These are phyloP conservation scores for Fomes fomentarius DNA, from an alignment of 1,284 basidiomycete species.

Conservation along the genomic window DNA sequence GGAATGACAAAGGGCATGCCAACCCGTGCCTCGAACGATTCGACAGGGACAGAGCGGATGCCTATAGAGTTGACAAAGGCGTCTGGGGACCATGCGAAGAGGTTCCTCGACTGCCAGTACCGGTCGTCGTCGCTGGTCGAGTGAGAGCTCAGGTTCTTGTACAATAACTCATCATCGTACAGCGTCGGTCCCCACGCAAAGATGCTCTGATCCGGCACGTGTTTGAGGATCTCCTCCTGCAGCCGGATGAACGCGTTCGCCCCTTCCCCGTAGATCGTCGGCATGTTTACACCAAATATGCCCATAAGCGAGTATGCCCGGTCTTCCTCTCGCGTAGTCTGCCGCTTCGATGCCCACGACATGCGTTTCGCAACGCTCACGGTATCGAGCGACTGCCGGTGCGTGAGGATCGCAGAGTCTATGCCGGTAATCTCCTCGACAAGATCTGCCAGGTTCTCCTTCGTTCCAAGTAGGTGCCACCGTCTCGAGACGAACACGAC, in stretches of 20 bases:
- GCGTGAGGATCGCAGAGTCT: constrained; percentile 9
- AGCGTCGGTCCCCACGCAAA: constrained; percentile 22
- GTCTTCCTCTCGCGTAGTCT: constrained; percentile 22
- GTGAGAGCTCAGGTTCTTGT: constrained; percentile 5
- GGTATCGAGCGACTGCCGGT: constrained; percentile 5
- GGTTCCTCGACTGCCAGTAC: constrained; percentile 22
- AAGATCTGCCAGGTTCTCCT: constrained; percentile 15
- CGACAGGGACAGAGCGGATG: constrained; percentile 10
- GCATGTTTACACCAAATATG: constrained; percentile 23
- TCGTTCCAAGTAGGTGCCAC: constrained; percentile 19
- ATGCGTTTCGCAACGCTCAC: constrained; percentile 23
- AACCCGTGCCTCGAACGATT: constrained; percentile 9
- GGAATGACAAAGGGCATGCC: constrained; percentile 11
- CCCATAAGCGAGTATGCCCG: constrained; percentile 24
- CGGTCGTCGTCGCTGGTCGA: constrained; percentile 18
- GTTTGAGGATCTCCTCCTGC: constrained; percentile 24
- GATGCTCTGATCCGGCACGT: constrained; percentile 21
- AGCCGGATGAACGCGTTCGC: constrained; percentile 18
- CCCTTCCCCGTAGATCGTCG: constrained; percentile 23
- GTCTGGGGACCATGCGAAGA: constrained; percentile 24
- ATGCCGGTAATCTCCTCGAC: constrained; percentile 20
- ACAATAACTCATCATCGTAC: constrained; percentile 12
- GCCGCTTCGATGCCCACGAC: constrained; percentile 24
- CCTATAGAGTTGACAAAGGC: constrained; percentile 17
- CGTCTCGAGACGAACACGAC: constrained; percentile 17